Base-by-base conservation (phyloP, 495 filamentous ascomycete species). In the Lepraria neglecta region DNA sequence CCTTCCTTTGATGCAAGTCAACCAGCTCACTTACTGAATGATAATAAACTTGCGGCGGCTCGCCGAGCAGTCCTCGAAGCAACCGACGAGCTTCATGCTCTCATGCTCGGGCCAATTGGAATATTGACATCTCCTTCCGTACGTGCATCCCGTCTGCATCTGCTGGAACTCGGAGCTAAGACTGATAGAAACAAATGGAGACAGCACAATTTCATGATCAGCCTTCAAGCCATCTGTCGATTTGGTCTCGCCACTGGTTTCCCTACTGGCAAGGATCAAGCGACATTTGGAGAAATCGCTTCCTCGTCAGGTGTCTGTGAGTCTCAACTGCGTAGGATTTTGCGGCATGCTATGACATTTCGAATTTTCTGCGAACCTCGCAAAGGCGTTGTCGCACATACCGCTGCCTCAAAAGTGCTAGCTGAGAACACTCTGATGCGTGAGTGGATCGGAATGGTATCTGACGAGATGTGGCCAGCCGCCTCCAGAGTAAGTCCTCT, bases 361-460 rank as follows among this genome's bases (percentile, higher is more conserved):
- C 73, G 73, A 17, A 77, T 85, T 59, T 86, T 86, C 74, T 66
- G 70, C 19, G 82, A 85, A 57, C 76, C 78, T 4, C 58, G 59
- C 19, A 77, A 76, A 0, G 78, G 76, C 3, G 59, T 76, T 6
- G 76, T 86, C 52, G 75, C 73, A 5, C 83, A 85, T 68, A 83
- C 82, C 0, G 76, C 82, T 14, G 73, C 72, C 0, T 79, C 76
- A 0, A 73, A 71, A 33, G 58, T 75, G 6, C 73, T 84, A 0
- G 76, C 74, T 35, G 71, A 77, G 53, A 74, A 78, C 50, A 57
- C 63, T 9, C 54, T 69, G 31, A 68, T 82, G 54, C 70, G 75
- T 33, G 71, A 76, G 43, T 84, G 79, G 79, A 61, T 83, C 28
- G 76, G 77, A 9, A 77, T 79, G 69, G 76, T 77, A 60, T 67